These are phyloP conservation scores for Crithidia expoeki DNA, from an alignment of 208 protist genomes.

Conservation along the genomic window DNA sequence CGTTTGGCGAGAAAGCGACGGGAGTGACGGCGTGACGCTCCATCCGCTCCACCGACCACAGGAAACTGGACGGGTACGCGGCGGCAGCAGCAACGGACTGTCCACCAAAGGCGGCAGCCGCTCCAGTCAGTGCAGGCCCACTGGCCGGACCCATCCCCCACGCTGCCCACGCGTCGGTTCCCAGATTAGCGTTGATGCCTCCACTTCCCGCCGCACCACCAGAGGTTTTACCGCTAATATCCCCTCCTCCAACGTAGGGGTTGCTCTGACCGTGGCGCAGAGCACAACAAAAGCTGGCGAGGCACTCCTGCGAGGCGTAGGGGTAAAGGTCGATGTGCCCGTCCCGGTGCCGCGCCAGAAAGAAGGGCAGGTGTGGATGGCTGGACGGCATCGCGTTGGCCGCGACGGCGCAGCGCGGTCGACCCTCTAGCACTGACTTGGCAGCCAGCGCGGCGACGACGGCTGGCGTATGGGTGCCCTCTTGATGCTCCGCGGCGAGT, in stretches of 20 bases:
- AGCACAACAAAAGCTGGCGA: conserved; percentile 66
- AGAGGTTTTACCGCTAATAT: not conserved
- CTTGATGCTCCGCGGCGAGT: conserved; percentile 15
- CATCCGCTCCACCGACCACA: not conserved
- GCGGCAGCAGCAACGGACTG: not conserved
- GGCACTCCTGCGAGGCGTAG: conserved; percentile 72
- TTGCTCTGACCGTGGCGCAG: conserved; percentile 10
- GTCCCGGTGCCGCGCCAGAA: conserved; percentile 58
- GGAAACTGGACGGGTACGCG: not conserved
- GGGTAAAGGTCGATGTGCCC: conserved; percentile 81
- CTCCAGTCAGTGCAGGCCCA: not conserved
- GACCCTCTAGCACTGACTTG: conserved; percentile 32
- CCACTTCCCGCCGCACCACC: not conserved
- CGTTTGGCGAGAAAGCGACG: conserved; percentile 62
- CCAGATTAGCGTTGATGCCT: not conserved
- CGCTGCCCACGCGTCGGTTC: conserved; percentile 10
- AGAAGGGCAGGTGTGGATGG: conserved; percentile 88
- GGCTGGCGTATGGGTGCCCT: conserved; percentile 13
- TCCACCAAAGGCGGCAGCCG: not conserved
- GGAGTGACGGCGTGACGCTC: conserved; percentile 47
- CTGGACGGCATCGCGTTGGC: conserved; percentile 41
- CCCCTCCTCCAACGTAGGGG: not conserved
- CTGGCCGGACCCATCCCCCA: not conserved
- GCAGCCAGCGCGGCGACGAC: conserved; percentile 20
- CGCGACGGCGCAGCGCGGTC: conserved; percentile 40